Evolutionary conservation across 805 yeast genomes (phyloP).

Genomic region (Saccharomycopsis vini): DNA sequence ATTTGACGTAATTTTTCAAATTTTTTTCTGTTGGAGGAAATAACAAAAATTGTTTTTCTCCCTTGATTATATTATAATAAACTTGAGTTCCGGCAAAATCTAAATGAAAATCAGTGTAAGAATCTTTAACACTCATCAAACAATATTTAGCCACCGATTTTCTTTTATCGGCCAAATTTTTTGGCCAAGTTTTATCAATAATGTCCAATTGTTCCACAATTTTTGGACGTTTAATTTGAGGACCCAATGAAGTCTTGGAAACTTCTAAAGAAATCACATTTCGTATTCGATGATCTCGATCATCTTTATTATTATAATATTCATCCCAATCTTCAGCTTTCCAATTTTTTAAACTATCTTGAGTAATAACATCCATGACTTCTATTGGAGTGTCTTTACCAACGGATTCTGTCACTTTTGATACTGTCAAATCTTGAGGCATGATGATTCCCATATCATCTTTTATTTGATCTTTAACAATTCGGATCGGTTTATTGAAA

Average conservation of each 20-base stretch:
- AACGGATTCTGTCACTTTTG: constrained; percentile 44
- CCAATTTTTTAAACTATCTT: constrained; percentile 57
- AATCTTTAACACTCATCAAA: constrained; percentile 71
- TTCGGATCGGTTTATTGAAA: constrained; percentile 36
- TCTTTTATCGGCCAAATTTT: constrained; percentile 22
- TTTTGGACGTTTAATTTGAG: constrained; percentile 51
- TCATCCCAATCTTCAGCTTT: constrained; percentile 63
- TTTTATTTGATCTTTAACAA: constrained; percentile 28
- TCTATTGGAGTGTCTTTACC: constrained; percentile 62
- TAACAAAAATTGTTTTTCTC: constrained; percentile 65
- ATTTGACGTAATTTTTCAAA: constrained; percentile 49
- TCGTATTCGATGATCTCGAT: constrained; percentile 56
- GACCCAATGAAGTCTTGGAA: constrained; percentile 43
- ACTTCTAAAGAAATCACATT: constrained; percentile 81
- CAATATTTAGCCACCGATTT: constrained; percentile 71
- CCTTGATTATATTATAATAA: constrained; percentile 74
- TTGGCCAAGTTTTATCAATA: constrained; percentile 59
- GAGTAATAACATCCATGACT: constrained; percentile 86
- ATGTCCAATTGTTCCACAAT: constrained; percentile 60
- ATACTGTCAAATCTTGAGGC: constrained; percentile 50
- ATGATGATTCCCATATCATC: constrained; percentile 35
- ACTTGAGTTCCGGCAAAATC: constrained; percentile 93
- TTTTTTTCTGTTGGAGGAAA: constrained; percentile 68
- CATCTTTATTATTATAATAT: constrained; percentile 43
- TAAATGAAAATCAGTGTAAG: constrained; percentile 84